Base-by-base conservation (phyloP, 1,139 yeast species). In the Torulaspora pretoriensis region DNA sequence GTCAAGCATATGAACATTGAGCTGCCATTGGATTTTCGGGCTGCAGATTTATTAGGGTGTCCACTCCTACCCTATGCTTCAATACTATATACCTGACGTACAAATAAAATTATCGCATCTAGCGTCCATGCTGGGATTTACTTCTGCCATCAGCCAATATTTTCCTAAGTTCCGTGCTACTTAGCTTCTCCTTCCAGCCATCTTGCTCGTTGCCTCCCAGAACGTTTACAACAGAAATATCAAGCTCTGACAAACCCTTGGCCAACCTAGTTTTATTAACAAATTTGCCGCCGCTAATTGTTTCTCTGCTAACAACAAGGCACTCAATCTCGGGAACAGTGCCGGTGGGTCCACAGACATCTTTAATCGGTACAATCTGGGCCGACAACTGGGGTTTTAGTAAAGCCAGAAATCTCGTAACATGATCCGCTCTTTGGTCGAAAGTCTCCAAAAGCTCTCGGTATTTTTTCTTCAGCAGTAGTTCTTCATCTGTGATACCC, bases 321-420 rank as follows among this genome's bases (percentile, higher is more conserved):
- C 89, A 84, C 54, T 89, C 84, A 35, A 94, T 87, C 32, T 80
- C 81, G 17, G 73, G 72, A 2, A 85, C 72, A n/a, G 75, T 73
- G 0, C 90, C 96, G 0, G 98, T 89, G 1, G 98, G 98, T 0
- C 99, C 99, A 66, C 95, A 89, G 0, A 90, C 76, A 62, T 94
- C 98, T 49, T 80, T 76, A 32, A 94, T 81, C 56, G 83, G 79
- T 43, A 74, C 77, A 17, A 77, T 63, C 23, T 75, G 74, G 3
- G 75, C 59, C 0, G 52, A 47, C 8, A 80, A 62, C 0, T 59
- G 54, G 2, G 83, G 78, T 39, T 69, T 69, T 17, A 82, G 62
- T 29, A 70, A 57, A 2, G 65, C 55, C 8, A 88, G 49, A 56
- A 86, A 87, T 1, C 57, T 45, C 1, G 62, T 53, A 0, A 84